Evolutionary conservation across 139 green algal genomes (phyloP), one percentile per base, ranked within the genome.

Genomic region (Mesotaenium endlicherianum): DNA sequence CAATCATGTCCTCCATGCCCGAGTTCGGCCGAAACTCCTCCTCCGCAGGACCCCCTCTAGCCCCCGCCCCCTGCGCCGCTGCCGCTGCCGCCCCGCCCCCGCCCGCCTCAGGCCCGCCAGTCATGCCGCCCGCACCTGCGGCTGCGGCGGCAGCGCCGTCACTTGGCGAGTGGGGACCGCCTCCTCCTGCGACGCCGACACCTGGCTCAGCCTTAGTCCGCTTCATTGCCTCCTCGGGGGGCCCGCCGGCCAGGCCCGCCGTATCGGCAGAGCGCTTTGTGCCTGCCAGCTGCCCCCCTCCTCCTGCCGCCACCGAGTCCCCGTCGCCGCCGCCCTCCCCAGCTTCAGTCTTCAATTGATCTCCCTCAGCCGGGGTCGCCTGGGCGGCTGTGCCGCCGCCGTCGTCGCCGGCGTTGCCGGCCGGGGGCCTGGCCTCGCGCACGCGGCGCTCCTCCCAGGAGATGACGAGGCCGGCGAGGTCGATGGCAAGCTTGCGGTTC

Each of bases 381-480:
- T 78, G 6, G 11, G 43, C 60, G 11, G 8, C 43, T 47, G n/a
- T 72, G 43, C 43, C 60, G 8, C 43, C 36, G 41, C 69, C 50
- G 72, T 4, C 14, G 31, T 34, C 50, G 34, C 75, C 77, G 11
- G 83, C 11, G 68, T 17, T 55, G 38, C 74, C 70, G 3, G 58
- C 75, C 6, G 57, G n/a, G 36, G 47, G 30, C 6, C 40, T 17
- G 3, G 42, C 77, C 69, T 84, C 77, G 6, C 3, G n/a, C 77
- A 53, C 11, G 31, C 86, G 45, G 42, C 74, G 69, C 41, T 91
- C 64, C 82, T 98, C 95, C 96, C 96, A 99, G 1, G 85, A 50
- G 39, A 98, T 53, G n/a, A 99, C 86, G 14, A 97, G 90, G 2
- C 86, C 89, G 1, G 90, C 93, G 70, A 99, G 89, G 89, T 99